Evolutionary conservation across 148 eudicot genomes (phyloP).

Genomic region (Gaultheria prostrata): DNA sequence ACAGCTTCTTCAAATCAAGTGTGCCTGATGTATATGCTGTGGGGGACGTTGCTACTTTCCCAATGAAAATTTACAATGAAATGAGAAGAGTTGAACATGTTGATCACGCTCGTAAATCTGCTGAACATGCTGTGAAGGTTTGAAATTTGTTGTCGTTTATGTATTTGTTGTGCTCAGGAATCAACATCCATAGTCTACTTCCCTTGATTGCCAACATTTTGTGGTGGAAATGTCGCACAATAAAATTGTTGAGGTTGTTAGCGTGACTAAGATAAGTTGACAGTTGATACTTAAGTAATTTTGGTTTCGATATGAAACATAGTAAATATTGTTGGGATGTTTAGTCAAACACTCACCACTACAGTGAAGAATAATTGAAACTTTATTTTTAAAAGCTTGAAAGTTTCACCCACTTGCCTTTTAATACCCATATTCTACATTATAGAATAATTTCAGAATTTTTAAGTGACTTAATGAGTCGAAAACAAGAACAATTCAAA

Average conservation of each 20-base stretch:
- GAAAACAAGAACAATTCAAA: neutral
- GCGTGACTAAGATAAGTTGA: neutral
- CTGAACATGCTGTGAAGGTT: conserved; percentile 99
- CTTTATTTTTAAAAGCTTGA: neutral
- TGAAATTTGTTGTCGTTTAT: neutral
- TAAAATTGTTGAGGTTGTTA: neutral
- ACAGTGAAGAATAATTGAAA: neutral
- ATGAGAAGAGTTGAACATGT: conserved; percentile 94
- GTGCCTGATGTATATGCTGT: conserved; percentile 87
- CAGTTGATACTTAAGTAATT: neutral
- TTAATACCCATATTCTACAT: neutral
- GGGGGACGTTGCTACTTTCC: conserved; percentile 97
- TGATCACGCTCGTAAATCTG: conserved; percentile 96
- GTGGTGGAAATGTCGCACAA: neutral
- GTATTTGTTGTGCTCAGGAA: neutral
- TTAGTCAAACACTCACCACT: neutral
- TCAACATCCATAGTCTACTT: neutral
- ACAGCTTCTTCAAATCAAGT: conserved; percentile 83
- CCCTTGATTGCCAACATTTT: neutral
- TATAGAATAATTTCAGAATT: neutral
- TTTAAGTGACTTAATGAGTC: neutral
- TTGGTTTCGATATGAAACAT: neutral
- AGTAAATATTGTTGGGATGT: neutral
- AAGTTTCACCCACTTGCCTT: neutral
- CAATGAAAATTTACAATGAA: conserved; percentile 83